Base-by-base conservation (phyloP, 345 rosid species). In the Sisymbrium altissimum region DNA sequence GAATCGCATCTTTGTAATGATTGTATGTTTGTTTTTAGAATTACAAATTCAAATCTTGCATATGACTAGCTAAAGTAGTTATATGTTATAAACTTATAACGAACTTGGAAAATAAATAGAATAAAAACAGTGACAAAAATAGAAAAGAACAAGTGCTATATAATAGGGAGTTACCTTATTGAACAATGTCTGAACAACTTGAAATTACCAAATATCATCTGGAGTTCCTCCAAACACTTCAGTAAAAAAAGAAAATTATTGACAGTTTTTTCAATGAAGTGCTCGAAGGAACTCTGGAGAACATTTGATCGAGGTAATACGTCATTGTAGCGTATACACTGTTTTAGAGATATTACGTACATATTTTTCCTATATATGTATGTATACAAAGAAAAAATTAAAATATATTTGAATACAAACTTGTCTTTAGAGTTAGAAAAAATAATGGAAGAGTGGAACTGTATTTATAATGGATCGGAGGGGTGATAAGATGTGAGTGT, bases 201-300 rank as follows among this genome's bases (percentile, higher is more conserved):
- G 30, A 11, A 56, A 56, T 56, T 1, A 69, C 15, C 73, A 56
- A 69, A 69, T 69, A 56, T 5, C 19, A 43, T 32, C 55, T 12
- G 14, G 73, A 69, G 73, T 69, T 69, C 73, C 73, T 56, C 73
- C 64, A 69, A 69, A 69, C 73, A 69, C 73, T 69, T 69, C 73
- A 68, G 73, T 69, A 30, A 56, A 18, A 27, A 52, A 15, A 15
- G n/a, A n/a, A n/a, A 18, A 1, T 48, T 25, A 17, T 1, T 9
- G 10, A 15, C 11, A 1, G 21, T 1, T 55, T 55, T 13, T 56
- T n/a, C 73, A 69, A 29, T 69, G 73, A 68, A 68, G 73, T 68
- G 73, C 29, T 56, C 73, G 53, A 8, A 54, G 73, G 73, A 68
- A 56, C 73, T 43, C 73, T 55, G 29, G 73, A 56, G 43, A 30